These are phyloP conservation scores for Ascocoryne sarcoides DNA, from an alignment of 2,329 filamentous ascomycete species.

Conservation along the genomic window DNA sequence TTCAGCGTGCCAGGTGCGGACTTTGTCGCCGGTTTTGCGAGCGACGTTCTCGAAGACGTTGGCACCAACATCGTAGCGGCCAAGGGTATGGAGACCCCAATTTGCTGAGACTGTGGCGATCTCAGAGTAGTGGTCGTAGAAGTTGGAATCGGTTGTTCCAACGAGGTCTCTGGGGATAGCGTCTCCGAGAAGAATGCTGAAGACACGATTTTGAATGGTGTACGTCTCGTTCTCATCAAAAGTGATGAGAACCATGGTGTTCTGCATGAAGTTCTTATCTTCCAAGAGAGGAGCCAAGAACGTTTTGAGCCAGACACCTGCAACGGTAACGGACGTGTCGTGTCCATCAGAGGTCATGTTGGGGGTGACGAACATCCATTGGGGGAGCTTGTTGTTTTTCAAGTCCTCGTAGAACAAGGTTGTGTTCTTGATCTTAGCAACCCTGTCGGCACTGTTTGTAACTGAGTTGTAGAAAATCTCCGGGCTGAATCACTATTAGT, in stretches of 20 bases:
- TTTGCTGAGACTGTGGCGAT: conserved; percentile 60
- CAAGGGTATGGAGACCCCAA: conserved; percentile 59
- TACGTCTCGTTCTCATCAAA: conserved; percentile 76
- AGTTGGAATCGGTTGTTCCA: conserved; percentile 60
- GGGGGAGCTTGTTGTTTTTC: conserved; percentile 52
- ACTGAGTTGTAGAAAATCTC: conserved; percentile 58
- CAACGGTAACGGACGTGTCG: conserved; percentile 60
- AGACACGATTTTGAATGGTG: conserved; percentile 55
- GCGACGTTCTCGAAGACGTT: conserved; percentile 59
- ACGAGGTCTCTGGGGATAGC: conserved; percentile 56
- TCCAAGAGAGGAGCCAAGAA: conserved; percentile 64
- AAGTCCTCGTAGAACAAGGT: conserved; percentile 62
- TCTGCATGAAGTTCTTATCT: conserved; percentile 63
- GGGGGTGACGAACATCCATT: conserved; percentile 46
- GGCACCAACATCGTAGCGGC: conserved; percentile 63
- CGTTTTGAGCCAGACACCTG: conserved; percentile 56
- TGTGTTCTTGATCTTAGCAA: conserved; percentile 66
- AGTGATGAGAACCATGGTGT: conserved; percentile 66
- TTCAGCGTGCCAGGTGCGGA: conserved; percentile 21
- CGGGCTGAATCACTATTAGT: conserved; percentile 26
- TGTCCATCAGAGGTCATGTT: conserved; percentile 74
- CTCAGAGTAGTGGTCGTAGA: conserved; percentile 65
- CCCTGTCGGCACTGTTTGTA: conserved; percentile 47
- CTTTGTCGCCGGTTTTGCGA: conserved; percentile 47
- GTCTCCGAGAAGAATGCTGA: conserved; percentile 65